These are phyloP conservation scores for Diplodia mutila DNA, from an alignment of 2,329 filamentous ascomycete genomes.

Conservation along the genomic window DNA sequence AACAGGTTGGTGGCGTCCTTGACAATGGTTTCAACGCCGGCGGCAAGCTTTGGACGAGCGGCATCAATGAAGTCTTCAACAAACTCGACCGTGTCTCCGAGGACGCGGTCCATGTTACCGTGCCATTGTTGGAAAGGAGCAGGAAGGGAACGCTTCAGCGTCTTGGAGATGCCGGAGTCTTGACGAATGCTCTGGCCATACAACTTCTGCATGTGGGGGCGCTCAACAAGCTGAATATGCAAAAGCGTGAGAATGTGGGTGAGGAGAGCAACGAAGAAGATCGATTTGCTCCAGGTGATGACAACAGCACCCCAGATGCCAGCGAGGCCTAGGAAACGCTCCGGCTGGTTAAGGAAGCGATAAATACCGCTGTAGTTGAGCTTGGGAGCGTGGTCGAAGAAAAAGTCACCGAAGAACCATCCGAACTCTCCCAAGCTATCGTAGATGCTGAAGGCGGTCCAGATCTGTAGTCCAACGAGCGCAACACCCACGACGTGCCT, in stretches of 20 bases:
- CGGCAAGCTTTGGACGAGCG: conserved; percentile 81
- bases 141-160: conserved; percentile 83
- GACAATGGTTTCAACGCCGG: conserved; percentile 83
- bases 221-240: conserved; percentile 92
- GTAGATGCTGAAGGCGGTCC: conserved; percentile 92
- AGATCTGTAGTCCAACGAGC: conserved; percentile 83
- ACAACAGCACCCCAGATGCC: conserved; percentile 95
- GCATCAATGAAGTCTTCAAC: conserved; percentile 89
- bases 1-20: conserved; percentile 86
- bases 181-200: conserved; percentile 83
- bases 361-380: conserved; percentile 97
- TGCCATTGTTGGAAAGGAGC: conserved; percentile 81
- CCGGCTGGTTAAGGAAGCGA: conserved; percentile 96
- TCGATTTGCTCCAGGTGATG: conserved; percentile 84
- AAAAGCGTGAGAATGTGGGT: conserved; percentile 83
- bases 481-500: conserved; percentile 83
- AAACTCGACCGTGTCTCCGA: conserved; percentile 84
- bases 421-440: conserved; percentile 96
- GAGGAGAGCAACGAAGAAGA: conserved; percentile 83
- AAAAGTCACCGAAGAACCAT: conserved; percentile 99
- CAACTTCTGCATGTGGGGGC: conserved; percentile 97
- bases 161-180: conserved; percentile 90
- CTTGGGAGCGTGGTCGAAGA: conserved; percentile 87
- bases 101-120: conserved; percentile 81
- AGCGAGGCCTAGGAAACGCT: conserved; percentile 88